phyloP scores from a whole-genome alignment of 2,329 filamentous ascomycete species.

The Aspergillus texensis region DNA sequence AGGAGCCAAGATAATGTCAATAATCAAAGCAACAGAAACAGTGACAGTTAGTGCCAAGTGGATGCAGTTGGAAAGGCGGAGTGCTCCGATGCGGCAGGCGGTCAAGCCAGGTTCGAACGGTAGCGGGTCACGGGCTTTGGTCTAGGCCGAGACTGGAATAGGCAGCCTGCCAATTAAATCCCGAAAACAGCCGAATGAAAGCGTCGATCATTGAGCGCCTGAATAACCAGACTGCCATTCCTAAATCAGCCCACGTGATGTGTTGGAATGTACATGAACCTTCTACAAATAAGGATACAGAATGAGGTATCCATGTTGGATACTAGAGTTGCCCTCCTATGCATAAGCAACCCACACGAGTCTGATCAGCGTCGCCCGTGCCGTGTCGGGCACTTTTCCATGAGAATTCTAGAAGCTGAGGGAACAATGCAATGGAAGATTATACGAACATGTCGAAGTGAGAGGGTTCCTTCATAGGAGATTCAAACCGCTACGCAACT shows the following conservation, averaged over 20 bases:
- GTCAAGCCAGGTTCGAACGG: not conserved
- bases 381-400: not conserved
- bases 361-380: not conserved
- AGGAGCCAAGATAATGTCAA: not conserved
- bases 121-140: not conserved
- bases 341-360: not conserved
- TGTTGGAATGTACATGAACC: not conserved
- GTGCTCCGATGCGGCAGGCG: constrained; percentile 4
- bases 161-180: not conserved
- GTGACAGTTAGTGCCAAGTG: not conserved
- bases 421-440: not conserved
- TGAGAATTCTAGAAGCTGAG: not conserved
- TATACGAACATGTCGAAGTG: not conserved
- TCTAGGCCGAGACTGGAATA: not conserved
- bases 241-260: not conserved
- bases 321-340: not conserved
- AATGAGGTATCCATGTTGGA: not conserved
- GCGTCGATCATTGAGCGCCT: not conserved
- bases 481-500: not conserved
- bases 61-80: constrained; percentile 8
- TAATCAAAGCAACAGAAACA: not conserved
- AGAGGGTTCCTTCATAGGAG: not conserved
- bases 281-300: not conserved
- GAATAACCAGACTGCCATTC: not conserved
- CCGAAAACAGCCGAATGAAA: not conserved